Base-by-base conservation (phyloP, 495 filamentous ascomycete species). In the Penicillium subrubescens region DNA sequence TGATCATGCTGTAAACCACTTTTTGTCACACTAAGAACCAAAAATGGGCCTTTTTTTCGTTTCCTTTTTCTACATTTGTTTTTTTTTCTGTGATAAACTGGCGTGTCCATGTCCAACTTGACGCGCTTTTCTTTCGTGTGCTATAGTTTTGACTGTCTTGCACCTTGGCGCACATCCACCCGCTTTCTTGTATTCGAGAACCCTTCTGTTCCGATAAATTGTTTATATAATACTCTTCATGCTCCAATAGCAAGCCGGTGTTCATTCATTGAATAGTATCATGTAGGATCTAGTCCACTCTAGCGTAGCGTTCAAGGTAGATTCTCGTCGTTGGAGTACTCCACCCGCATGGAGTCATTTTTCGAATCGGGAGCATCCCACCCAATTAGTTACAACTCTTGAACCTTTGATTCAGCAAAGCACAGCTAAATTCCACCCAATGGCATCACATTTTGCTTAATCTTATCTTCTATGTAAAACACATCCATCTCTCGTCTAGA, bases 1-100 rank as follows among this genome's bases (percentile, higher is more conserved):
- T 96, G 91, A 80, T 94, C 60, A 70, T 93, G 67, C 76, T 96
- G 76, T 96, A 89, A 85, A 70, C 50, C 39, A 29, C 50, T 58
- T 46, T 39, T 41, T 8, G 25, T 54, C 31, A 33, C 31, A 6
- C 41, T 25, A 31, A 52, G 48, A 27, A 44, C 25, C 44, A 53
- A 57, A 57, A 44, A 59, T 56, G 59, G 59, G 29, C 10, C 48
- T 44, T 51, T 33, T 25, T n/a, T 29, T 19, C 2, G 33, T 53
- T 33, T 17, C 31, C 1, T 34, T 53, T 29, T 33, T 34, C 27
- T 51, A 27, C 46, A 19, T 54, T 23, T n/a, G n/a, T n/a, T 62
- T 23, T 31, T 29, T 55, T 54, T 61, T 17, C n/a, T 57, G 48
- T 62, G 21, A 52, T 52, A 52, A 52, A 52, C 48, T 29, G 23